Conservation (phyloP, 2,329 filamentous ascomycete genomes). For the Bipolaris sorokiniana region DNA sequence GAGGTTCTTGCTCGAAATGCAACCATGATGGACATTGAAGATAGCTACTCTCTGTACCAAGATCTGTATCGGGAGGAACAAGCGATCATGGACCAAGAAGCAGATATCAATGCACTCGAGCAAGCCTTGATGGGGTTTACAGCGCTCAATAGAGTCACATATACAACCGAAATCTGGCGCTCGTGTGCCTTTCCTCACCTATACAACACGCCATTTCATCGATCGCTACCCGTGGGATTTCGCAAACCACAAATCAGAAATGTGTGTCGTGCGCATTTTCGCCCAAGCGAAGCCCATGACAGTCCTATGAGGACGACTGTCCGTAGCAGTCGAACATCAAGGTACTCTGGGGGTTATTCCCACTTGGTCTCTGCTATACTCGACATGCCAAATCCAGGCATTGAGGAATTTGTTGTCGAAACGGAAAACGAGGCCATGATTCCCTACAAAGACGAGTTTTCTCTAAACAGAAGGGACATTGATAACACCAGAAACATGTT, state of each 20-base stretch:
- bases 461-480: slow-evolving; percentile 6
- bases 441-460: slow-evolving; percentile 13
- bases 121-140: slow-evolving; percentile 47
- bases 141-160: slow-evolving; percentile 44
- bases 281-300: background rate
- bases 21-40: slow-evolving; percentile 28
- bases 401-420: slow-evolving; percentile 50
- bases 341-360: slow-evolving; percentile 44
- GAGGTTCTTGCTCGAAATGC: slow-evolving; percentile 24
- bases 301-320: background rate
- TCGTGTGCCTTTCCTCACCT: slow-evolving; percentile 42
- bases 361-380: slow-evolving; percentile 35
- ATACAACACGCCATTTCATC: slow-evolving; percentile 54
- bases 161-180: slow-evolving; percentile 53
- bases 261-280: slow-evolving; percentile 22
- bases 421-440: slow-evolving; percentile 16
- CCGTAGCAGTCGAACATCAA: background rate
- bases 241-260: slow-evolving; percentile 49
- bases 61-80: slow-evolving; percentile 44
- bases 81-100: slow-evolving; percentile 31
- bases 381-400: slow-evolving; percentile 23
- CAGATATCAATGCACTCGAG: slow-evolving; percentile 43
- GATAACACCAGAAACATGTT: slow-evolving; percentile 17
- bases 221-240: slow-evolving; percentile 50
- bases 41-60: slow-evolving; percentile 40